Evolutionary conservation across 208 protist genomes (phyloP).

Genomic region (Crithidia brevicula): DNA sequence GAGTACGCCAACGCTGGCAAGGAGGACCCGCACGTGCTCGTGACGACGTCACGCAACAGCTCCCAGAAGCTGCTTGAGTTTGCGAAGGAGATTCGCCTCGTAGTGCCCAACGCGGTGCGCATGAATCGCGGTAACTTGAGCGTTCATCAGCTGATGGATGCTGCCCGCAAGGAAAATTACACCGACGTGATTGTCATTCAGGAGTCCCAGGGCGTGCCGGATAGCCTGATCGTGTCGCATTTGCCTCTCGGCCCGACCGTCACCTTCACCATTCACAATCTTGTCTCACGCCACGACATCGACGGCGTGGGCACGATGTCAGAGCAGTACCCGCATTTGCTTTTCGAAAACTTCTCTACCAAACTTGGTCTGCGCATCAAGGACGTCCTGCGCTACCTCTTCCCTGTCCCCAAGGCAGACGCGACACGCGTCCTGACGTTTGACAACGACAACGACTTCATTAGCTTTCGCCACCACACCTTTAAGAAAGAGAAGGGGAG

Average conservation of each 20-base stretch:
- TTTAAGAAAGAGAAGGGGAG: slow-evolving; percentile 83
- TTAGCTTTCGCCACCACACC: slow-evolving; percentile 99
- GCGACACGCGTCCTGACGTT: slow-evolving; percentile 97
- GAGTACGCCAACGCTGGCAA: slow-evolving; percentile 97
- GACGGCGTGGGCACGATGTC: slow-evolving; percentile 89
- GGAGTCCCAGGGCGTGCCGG: slow-evolving; percentile 98
- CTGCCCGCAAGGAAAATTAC: slow-evolving; percentile 92
- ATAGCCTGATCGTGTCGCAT: slow-evolving; percentile 98
- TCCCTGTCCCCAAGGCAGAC: slow-evolving; percentile 98
- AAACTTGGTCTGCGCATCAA: slow-evolving; percentile 95
- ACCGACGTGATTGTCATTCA: slow-evolving; percentile 99
- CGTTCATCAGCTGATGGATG: slow-evolving; percentile 95
- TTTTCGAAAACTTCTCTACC: slow-evolving; percentile 98
- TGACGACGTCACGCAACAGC: slow-evolving; percentile 99
- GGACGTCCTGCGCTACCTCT: slow-evolving; percentile 97
- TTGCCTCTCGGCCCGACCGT: slow-evolving; percentile 99
- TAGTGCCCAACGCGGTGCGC: slow-evolving; percentile 98
- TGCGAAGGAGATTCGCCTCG: slow-evolving; percentile 97
- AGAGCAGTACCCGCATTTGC: slow-evolving; percentile 98
- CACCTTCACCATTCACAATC: slow-evolving; percentile 97
- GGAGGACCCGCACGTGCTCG: slow-evolving; percentile 97
- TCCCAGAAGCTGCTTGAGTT: slow-evolving; percentile 97
- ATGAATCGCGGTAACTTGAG: slow-evolving; percentile 98
- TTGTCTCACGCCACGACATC: slow-evolving; percentile 98
- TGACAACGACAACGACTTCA: slow-evolving; percentile 98